Evolutionary conservation across 179 eudicot species (phyloP).

Genomic region (Gypsophila paniculata): DNA sequence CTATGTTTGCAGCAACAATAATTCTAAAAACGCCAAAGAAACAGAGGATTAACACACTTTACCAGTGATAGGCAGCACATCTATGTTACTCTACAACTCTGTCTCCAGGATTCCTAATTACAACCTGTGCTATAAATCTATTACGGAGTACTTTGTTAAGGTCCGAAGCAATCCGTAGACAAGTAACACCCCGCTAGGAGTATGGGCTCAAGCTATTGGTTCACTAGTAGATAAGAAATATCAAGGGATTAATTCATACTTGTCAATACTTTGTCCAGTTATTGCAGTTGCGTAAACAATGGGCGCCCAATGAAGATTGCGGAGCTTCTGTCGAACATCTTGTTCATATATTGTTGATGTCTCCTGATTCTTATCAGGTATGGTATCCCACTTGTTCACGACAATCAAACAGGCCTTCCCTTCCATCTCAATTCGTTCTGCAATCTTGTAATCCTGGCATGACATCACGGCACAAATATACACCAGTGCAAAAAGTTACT

Average conservation of each 20-base stretch:
- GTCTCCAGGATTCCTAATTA: not conserved
- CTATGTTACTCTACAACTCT: not conserved
- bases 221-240: not conserved
- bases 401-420: conserved; percentile 94
- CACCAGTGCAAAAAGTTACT: not conserved
- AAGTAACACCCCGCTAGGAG: no score
- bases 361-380: conserved; percentile 84
- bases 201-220: not conserved
- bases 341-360: conserved; percentile 71
- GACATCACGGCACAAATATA: not conserved
- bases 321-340: conserved; percentile 80
- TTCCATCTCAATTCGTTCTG: conserved; percentile 90
- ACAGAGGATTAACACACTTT: conserved; percentile 12
- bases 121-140: no score
- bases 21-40: conserved; percentile 42
- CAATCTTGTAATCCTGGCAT: conserved; percentile 82
- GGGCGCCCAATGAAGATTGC: conserved; percentile 94
- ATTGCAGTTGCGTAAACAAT: conserved; percentile 93
- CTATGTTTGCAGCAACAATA: conserved; percentile 67
- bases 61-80: conserved; percentile 13
- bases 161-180: no score
- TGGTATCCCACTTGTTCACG: conserved; percentile 98
- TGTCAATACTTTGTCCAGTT: conserved; percentile 79
- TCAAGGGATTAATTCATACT: conserved; percentile 47
- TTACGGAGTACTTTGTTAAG: no score